A percentile compares a stretch with the other conserved stretches of the same genome.
Conservation (phyloP, 208 protist genomes). For the Trypanosoma congolense region DNA sequence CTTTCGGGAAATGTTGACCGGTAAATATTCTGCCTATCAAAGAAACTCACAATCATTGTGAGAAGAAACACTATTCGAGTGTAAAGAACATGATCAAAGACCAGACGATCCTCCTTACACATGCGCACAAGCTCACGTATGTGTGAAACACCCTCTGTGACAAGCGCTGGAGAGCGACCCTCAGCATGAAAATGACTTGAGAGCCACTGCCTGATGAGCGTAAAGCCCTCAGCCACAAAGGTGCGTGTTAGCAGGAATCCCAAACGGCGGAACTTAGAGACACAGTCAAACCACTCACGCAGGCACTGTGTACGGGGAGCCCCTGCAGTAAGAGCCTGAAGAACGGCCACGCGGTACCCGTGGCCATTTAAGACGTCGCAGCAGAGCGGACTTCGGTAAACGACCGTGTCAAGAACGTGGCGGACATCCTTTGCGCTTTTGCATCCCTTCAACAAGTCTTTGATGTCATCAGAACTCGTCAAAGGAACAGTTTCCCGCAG, state of each 20-base stretch:
- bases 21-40: constrained; percentile 87
- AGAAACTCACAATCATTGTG: constrained; percentile 88
- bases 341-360: constrained; percentile 67
- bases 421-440: constrained; percentile 77
- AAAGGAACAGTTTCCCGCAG: constrained; percentile 47
- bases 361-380: constrained; percentile 82
- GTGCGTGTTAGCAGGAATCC: constrained; percentile 79
- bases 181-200: constrained; percentile 45
- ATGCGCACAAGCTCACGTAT: constrained; percentile 68
- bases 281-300: constrained; percentile 80
- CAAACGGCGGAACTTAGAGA: constrained; percentile 54
- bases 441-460: constrained; percentile 46
- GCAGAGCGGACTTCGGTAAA: constrained; percentile 67
- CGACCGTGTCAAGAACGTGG: constrained; percentile 61
- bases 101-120: constrained; percentile 73
- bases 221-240: constrained; percentile 80
- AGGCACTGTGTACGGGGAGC: constrained; percentile 48
- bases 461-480: constrained; percentile 41
- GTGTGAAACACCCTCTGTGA: constrained; percentile 64
- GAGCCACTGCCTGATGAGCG: constrained; percentile 66
- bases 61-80: constrained; percentile 80
- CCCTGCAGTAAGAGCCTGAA: constrained; percentile 61
- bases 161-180: constrained; percentile 60
- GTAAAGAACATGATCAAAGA: constrained; percentile 87
- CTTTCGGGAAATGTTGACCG: constrained; percentile 64